Evolutionary conservation across 345 rosid genomes (phyloP), one percentile per base, ranked within the genome.

Genomic region (Dipteronia sinensis): DNA sequence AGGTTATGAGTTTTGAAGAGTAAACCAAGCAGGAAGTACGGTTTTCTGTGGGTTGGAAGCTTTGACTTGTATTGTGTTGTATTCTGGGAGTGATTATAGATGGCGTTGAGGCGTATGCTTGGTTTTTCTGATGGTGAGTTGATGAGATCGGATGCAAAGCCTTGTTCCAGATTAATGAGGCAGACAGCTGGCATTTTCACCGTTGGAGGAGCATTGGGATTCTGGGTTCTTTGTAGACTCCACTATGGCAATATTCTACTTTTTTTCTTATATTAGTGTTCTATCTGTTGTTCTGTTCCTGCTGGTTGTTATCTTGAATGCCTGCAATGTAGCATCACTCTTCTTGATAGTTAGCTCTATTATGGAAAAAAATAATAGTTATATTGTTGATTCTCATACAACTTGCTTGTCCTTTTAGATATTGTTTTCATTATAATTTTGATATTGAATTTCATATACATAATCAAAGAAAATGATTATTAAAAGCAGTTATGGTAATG

Each of bases 161-260:
- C 98, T 67, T 93, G 97, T 83, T 87, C 94, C 16, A 89, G 89
- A 81, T 66, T 92, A 34, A 89, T 86, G 94, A 88, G 90, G 86
- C 97, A 93, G 49, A 92, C 98, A 0, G 94, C 98, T 49, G 93
- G 88, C 34, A 80, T 91, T 81, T 93, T 83, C 78, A 72, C 89
- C 0, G 90, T 90, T 74, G 98, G 94, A 23, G 97, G 98, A 79
- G 97, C 89, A 42, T 79, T 94, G 15, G 95, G 90, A 10, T 94
- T 94, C 85, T 94, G 97, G 98, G 83, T 94, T 79, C 94, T 94
- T 53, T 92, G 95, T 73, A 86, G 91, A 79, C 78, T 92, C 76
- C 98, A 93, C 76, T 90, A 90, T 71, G 98, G 98, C 91, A 58
- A 77, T 59, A 76, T 19, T 22, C 40, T 75, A 72, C 70, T n/a